Conservation (phyloP, 768 basidiomycete genomes). For the Suillus brevipes region DNA sequence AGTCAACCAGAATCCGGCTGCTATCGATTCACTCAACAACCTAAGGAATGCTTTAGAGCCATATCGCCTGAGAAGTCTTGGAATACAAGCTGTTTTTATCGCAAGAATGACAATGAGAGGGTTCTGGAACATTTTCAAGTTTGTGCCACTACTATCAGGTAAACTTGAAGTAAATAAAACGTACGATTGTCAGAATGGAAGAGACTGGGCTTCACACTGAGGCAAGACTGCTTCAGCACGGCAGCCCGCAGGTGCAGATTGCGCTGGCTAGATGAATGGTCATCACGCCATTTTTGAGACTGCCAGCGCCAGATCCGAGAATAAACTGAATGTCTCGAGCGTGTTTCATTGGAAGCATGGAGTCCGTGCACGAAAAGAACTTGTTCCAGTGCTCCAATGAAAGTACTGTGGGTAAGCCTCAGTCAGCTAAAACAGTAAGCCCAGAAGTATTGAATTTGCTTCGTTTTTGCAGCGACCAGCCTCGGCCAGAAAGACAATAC, state of each 20-base stretch:
- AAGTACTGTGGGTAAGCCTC: slow-evolving; percentile 4
- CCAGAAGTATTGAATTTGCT: not conserved
- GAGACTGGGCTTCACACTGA: not conserved
- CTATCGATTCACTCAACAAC: not conserved
- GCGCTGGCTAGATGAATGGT: not conserved
- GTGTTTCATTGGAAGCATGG: not conserved
- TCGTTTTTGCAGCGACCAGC: not conserved
- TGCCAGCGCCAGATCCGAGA: not conserved
- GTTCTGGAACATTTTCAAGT: not conserved
- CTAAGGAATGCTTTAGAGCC: not conserved
- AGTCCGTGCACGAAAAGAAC: not conserved
- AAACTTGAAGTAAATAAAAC: not conserved
- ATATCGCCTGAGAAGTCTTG: not conserved
- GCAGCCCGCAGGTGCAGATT: too few relatives aligned
- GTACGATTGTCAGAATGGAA: not conserved
- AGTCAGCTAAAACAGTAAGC: not conserved
- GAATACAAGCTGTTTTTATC: not conserved
- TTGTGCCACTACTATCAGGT: not conserved
- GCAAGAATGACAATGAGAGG: not conserved
- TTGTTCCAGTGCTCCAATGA: not conserved
- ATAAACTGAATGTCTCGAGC: not conserved
- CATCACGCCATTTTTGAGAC: not conserved
- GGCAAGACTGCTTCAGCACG: not conserved
- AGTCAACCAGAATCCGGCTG: not conserved
- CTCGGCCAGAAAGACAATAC: not conserved